Evolutionary conservation across 2,329 filamentous ascomycete genomes (phyloP).

Genomic region (Moelleriella libera): DNA sequence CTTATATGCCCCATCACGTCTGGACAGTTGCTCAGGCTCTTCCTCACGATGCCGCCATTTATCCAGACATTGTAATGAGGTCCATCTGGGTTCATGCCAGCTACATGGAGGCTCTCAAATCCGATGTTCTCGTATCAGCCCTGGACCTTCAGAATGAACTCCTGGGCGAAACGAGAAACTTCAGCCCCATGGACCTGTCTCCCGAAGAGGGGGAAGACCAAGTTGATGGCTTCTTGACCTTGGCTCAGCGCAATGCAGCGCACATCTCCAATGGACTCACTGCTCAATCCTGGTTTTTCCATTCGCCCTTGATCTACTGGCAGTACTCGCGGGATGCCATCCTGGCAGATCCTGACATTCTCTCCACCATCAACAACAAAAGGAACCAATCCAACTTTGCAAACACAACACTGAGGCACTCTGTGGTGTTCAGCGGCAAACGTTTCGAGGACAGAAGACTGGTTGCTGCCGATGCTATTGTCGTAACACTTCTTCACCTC

Average conservation of each 20-base stretch:
- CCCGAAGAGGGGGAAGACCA: conserved; percentile 13
- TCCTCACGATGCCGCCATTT: conserved; percentile 30
- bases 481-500: conserved; percentile 62
- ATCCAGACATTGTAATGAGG: conserved; percentile 65
- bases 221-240: conserved; percentile 22
- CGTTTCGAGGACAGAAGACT: conserved; percentile 53
- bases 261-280: conserved; percentile 47
- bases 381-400: conserved; percentile 49
- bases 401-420: conserved; percentile 62
- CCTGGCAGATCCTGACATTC: conserved; percentile 44
- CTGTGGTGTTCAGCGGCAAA: conserved; percentile 74
- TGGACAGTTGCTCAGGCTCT: conserved; percentile 64
- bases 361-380: conserved; percentile 54
- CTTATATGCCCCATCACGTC: conserved; percentile 63
- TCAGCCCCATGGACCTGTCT: conserved; percentile 29
- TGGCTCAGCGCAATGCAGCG: conserved; percentile 34
- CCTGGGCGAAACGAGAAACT: conserved; percentile 44
- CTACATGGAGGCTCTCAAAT: conserved; percentile 63
- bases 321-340: conserved; percentile 48
- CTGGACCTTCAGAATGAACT: conserved; percentile 57
- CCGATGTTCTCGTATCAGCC: conserved; percentile 49
- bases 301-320: conserved; percentile 77
- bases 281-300: conserved; percentile 59
- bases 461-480: conserved; percentile 60
- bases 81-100: conserved; percentile 71